Percentiles rank a stretch among this genome's conserved stretches.
phyloP scores from a whole-genome alignment of 139 green algal species.

The Chloropicon primus region DNA sequence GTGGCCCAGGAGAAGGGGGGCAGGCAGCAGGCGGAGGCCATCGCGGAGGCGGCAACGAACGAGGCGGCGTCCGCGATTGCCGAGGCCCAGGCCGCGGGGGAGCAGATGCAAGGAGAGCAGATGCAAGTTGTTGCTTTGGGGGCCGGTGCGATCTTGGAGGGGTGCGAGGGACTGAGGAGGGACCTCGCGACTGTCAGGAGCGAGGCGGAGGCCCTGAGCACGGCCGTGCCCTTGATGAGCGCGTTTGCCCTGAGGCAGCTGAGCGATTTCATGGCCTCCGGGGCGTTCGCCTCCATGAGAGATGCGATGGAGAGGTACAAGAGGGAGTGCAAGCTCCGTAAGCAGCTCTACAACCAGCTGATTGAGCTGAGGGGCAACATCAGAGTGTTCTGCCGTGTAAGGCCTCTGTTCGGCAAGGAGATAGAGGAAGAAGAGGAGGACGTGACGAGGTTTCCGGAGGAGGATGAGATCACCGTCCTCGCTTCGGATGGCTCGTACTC shows the following conservation, averaged over 20 bases:
- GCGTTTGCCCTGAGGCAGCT: neutral
- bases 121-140: neutral
- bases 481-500: neutral
- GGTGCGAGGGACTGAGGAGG: neutral
- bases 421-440: constrained; percentile 1
- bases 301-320: neutral
- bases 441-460: neutral
- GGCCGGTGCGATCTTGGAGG: neutral
- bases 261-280: neutral
- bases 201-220: neutral
- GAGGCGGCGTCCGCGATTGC: constrained; percentile 6
- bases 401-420: constrained; percentile 2
- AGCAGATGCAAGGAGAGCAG: neutral
- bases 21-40: constrained; percentile 13
- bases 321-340: constrained; percentile 19
- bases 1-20: constrained; percentile 16
- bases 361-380: constrained; percentile 27
- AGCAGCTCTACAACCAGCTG: constrained; percentile 25
- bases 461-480: constrained; percentile 2
- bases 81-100: neutral
- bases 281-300: neutral
- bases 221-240: neutral
- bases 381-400: constrained; percentile 15
- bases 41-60: constrained; percentile 3
- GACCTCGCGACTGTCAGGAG: neutral